Evolutionary conservation across 139 green algal species (phyloP).

Genomic region (Chlamydomonas eustigma): DNA sequence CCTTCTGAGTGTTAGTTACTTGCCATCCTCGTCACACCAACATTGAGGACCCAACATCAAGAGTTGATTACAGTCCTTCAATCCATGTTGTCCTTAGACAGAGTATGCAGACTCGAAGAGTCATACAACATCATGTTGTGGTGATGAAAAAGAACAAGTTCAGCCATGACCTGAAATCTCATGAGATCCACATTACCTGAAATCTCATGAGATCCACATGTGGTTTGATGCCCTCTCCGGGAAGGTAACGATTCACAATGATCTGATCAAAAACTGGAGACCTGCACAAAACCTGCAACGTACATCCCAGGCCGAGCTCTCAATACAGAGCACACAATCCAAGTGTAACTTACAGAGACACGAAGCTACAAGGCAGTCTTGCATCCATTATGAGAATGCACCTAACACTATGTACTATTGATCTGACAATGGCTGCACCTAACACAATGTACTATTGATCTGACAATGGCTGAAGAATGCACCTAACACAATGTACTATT

Average conservation of each 20-base stretch:
- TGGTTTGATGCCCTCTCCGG: conserved; percentile 33
- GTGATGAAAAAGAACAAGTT: no score
- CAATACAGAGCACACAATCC: neutral
- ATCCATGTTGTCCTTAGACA: no score
- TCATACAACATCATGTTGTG: no score
- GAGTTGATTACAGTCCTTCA: no score
- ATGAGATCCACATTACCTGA: no score
- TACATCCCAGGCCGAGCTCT: neutral
- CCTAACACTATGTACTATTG: neutral
- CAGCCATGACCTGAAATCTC: no score
- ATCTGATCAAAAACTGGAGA: conserved; percentile 22
- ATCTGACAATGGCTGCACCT: neutral
- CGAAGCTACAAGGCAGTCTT: neutral
- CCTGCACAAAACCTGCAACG: neutral
- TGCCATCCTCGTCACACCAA: no score
- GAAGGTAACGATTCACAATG: conserved; percentile 45
- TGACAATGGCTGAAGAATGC: neutral
- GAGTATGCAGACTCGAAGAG: no score
- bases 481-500: neutral
- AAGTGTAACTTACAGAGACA: neutral
- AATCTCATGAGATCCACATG: conserved; percentile 49
- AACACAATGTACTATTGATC: neutral
- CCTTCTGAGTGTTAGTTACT: no score
- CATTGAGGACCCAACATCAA: no score
- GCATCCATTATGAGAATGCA: neutral